Percentiles rank a stretch among this genome's conserved stretches.
phyloP scores from a whole-genome alignment of 2,329 filamentous ascomycete species.

The Scedosporium aurantiacum region DNA sequence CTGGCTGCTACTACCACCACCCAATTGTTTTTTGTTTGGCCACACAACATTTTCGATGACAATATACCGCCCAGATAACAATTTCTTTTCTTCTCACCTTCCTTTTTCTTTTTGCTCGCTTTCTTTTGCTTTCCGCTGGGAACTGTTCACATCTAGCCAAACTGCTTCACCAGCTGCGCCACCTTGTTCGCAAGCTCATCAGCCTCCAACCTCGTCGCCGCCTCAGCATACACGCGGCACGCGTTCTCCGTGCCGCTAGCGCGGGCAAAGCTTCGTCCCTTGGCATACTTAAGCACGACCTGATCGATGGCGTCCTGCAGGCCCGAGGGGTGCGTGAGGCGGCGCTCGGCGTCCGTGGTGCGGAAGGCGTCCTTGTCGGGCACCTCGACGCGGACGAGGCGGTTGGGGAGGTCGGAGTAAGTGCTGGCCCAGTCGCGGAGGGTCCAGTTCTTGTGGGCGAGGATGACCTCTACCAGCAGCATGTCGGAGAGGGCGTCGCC shows the following conservation, averaged over 20 bases:
- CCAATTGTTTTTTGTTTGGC: too few species aligned
- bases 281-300: constrained; percentile 80
- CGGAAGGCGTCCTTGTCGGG: constrained; percentile 79
- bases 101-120: neutral
- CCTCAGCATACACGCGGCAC: constrained; percentile 91
- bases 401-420: constrained; percentile 89
- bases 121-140: neutral
- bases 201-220: constrained; percentile 76
- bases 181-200: constrained; percentile 85
- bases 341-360: constrained; percentile 85
- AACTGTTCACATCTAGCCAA: constrained; percentile 13
- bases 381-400: constrained; percentile 87
- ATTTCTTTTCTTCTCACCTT: neutral
- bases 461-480: constrained; percentile 88
- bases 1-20: too few species aligned
- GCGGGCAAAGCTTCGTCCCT: constrained; percentile 80
- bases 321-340: constrained; percentile 66
- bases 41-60: neutral
- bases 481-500: constrained; percentile 94
- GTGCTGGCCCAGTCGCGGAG: constrained; percentile 86
- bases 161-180: constrained; percentile 59
- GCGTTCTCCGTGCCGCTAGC: constrained; percentile 94
- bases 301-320: constrained; percentile 80
- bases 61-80: neutral
- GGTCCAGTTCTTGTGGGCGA: constrained; percentile 88